phyloP scores from a whole-genome alignment of 2,329 filamentous ascomycete species.

The Verticillium isaacii region DNA sequence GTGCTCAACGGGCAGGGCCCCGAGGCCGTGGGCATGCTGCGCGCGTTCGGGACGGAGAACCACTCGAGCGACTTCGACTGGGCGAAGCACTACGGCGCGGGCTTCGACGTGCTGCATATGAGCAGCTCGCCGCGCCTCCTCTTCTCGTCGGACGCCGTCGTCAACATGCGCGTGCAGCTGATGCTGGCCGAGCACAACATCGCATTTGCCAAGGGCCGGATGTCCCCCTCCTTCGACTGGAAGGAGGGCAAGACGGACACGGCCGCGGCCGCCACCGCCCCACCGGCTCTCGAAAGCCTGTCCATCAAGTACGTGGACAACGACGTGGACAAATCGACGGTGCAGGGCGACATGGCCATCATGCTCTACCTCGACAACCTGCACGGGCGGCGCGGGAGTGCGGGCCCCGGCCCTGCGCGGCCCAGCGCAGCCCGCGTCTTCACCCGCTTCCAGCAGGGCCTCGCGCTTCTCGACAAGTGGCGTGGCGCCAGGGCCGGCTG shows the following conservation, averaged over 20 bases:
- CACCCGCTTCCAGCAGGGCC: conserved; percentile 36
- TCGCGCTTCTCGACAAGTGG: conserved; percentile 33
- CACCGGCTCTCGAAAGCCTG: conserved; percentile 13
- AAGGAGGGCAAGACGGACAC: conserved; percentile 12
- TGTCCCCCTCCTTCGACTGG: conserved; percentile 23
- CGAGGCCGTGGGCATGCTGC: conserved; percentile 65
- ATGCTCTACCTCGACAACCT: conserved; percentile 57
- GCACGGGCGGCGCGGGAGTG: conserved; percentile 30
- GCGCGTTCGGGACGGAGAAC: conserved; percentile 83
- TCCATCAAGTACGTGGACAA: conserved; percentile 51
- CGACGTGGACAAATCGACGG: conserved; percentile 38
- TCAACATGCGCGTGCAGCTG: conserved; percentile 44
- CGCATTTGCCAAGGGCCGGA: conserved; percentile 39
- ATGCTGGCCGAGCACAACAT: conserved; percentile 46
- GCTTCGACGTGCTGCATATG: conserved; percentile 80
- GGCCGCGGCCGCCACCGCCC: conserved; percentile 8
- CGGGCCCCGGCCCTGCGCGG: conserved; percentile 15
- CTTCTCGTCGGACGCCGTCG: conserved; percentile 37
- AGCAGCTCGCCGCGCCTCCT: conserved; percentile 46
- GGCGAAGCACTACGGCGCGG: conserved; percentile 68
- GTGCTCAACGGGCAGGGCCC: conserved; percentile 66
- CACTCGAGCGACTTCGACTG: conserved; percentile 68
- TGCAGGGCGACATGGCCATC: conserved; percentile 47
- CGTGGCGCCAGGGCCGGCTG: conserved; percentile 4
- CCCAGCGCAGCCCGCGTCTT: conserved; percentile 29